These are phyloP conservation scores for Colletotrichum costaricense DNA, from an alignment of 2,329 filamentous ascomycete species.

Conservation along the genomic window DNA sequence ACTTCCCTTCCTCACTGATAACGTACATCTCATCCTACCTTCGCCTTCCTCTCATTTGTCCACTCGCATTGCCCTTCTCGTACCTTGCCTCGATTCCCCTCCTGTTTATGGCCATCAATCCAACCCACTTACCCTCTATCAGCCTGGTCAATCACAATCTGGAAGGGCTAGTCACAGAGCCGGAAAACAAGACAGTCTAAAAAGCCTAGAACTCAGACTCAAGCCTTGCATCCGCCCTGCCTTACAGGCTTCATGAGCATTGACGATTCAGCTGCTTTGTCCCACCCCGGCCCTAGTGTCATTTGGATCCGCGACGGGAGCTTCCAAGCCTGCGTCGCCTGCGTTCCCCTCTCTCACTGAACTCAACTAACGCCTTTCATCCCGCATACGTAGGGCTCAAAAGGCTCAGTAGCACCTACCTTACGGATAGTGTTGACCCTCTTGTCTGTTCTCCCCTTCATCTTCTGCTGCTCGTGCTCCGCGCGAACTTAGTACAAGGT, in stretches of 20 bases:
- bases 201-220: not conserved
- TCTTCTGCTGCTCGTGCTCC: conserved; percentile 15
- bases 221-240: not conserved
- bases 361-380: conserved; percentile 1
- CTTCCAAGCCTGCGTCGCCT: conserved; percentile 22
- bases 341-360: conserved; percentile 2
- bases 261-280: conserved; percentile 28
- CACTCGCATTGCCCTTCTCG: not conserved
- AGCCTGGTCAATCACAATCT: not conserved
- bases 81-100: not conserved
- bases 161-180: not conserved
- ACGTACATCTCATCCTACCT: not conserved
- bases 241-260: conserved; percentile 7
- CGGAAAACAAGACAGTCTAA: not conserved
- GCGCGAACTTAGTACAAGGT: conserved; percentile 1
- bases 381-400: not conserved
- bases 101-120: not conserved
- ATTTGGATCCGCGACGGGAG: conserved; percentile 35
- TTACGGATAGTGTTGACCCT: not conserved
- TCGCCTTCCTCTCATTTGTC: not conserved
- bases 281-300: conserved; percentile 26
- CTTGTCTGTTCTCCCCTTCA: conserved; percentile 1
- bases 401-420: not conserved
- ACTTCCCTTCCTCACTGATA: not conserved
- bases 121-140: not conserved